These are phyloP conservation scores for Barnettozyma sucrosica DNA, from an alignment of 805 yeast species.

Conservation along the genomic window DNA sequence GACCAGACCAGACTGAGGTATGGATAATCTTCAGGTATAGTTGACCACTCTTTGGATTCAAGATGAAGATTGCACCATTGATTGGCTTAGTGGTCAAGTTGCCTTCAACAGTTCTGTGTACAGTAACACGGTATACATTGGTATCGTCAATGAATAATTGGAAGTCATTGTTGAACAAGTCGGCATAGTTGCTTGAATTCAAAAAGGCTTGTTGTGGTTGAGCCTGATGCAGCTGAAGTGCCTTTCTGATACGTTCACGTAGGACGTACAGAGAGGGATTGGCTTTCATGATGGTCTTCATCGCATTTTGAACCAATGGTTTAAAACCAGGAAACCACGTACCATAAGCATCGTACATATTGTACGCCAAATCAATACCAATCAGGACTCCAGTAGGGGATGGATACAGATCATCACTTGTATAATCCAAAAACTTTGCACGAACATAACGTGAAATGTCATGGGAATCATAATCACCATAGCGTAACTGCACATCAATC, in stretches of 20 bases:
- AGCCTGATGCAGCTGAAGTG: conserved; percentile 86
- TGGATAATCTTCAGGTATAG: conserved; percentile 84
- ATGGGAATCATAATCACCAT: conserved; percentile 97
- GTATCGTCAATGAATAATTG: conserved; percentile 90
- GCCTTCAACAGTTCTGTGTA: conserved; percentile 89
- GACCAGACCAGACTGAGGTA: conserved; percentile 96
- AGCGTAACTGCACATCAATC: conserved; percentile 91
- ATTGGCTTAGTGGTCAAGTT: conserved; percentile 87
- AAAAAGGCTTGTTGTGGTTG: conserved; percentile 90
- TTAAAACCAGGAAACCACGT: conserved; percentile 97
- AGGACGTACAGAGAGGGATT: conserved; percentile 90
- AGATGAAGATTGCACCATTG: conserved; percentile 86
- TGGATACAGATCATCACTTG: conserved; percentile 85
- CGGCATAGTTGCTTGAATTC: conserved; percentile 85
- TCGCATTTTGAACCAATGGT: conserved; percentile 81
- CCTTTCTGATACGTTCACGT: conserved; percentile 91
- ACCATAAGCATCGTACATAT: conserved; percentile 94
- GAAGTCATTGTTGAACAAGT: conserved; percentile 75
- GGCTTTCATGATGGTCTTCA: conserved; percentile 90
- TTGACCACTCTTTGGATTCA: conserved; percentile 90
- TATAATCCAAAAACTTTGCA: conserved; percentile 89
- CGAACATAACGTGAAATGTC: conserved; percentile 91
- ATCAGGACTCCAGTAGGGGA: conserved; percentile 89
- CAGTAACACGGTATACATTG: conserved; percentile 88
- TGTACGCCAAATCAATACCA: conserved; percentile 90